Percentiles rank a stretch among this genome's conserved stretches.
These are phyloP conservation scores for Euphrasia confusa DNA, from an alignment of 257 asterid species.

Conservation along the genomic window DNA sequence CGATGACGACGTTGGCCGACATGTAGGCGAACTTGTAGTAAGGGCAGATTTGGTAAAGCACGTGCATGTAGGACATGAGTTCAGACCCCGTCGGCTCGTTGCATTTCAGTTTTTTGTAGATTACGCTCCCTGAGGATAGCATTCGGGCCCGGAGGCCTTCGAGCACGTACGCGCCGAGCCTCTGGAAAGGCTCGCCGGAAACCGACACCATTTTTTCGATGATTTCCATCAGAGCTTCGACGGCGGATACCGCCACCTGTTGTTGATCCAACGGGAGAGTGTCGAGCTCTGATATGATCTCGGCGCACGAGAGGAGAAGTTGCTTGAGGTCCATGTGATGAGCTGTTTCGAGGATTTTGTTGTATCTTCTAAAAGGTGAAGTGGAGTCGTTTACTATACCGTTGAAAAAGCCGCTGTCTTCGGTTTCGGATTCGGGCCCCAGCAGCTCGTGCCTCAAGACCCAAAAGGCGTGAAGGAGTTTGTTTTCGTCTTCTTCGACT, in stretches of 20 bases:
- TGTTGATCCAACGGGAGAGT: slow-evolving; percentile 30
- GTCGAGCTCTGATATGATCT: slow-evolving; percentile 58
- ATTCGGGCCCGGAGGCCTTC: slow-evolving; percentile 88
- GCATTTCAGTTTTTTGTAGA: slow-evolving; percentile 83
- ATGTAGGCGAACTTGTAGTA: slow-evolving; percentile 84
- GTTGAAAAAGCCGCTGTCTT: slow-evolving; percentile 59
- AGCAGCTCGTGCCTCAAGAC: slow-evolving; percentile 59
- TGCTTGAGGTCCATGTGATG: slow-evolving; percentile 65
- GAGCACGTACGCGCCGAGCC: slow-evolving; percentile 83
- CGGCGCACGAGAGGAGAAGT: slow-evolving; percentile 67
- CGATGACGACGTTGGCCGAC: slow-evolving; percentile 67
- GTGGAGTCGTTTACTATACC: slow-evolving; percentile 36
- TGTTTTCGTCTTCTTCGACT: slow-evolving; percentile 66
- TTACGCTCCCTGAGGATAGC: slow-evolving; percentile 79
- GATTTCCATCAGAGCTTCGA: slow-evolving; percentile 60
- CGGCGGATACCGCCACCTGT: slow-evolving; percentile 43
- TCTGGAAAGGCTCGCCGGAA: slow-evolving; percentile 82
- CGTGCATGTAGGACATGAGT: slow-evolving; percentile 75
- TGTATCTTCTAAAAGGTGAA: slow-evolving; percentile 44
- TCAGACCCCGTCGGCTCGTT: slow-evolving; percentile 80
- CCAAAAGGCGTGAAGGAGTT: slow-evolving; percentile 53
- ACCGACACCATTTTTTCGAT: slow-evolving; percentile 72
- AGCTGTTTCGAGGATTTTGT: slow-evolving; percentile 63
- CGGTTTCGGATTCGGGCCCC: slow-evolving; percentile 73
- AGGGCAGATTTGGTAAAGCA: slow-evolving; percentile 72